A percentile compares a stretch with the other conserved stretches of the same genome.
Conservation (phyloP, 352 stramenopile species). For the Phytopythium chamaehyphon region DNA sequence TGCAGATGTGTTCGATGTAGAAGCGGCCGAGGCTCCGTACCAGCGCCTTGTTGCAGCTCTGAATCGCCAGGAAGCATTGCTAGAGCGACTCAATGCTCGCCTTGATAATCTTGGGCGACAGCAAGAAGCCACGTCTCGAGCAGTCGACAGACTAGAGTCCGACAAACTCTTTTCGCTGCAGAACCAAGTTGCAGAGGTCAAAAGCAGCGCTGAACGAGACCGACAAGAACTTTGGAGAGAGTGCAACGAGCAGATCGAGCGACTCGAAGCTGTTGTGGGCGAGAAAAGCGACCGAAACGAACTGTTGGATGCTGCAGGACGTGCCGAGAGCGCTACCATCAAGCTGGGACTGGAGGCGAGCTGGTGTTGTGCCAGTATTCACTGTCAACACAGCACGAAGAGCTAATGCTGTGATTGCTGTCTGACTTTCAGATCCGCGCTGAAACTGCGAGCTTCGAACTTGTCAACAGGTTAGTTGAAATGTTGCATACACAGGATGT, state of each 20-base stretch:
- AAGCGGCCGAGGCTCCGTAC: slow-evolving; percentile 40
- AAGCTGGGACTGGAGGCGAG: slow-evolving; percentile 10
- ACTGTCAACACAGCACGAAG: not conserved
- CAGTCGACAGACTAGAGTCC: slow-evolving; percentile 10
- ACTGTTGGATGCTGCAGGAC: slow-evolving; percentile 8
- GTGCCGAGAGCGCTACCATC: slow-evolving; percentile 14
- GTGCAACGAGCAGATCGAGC: slow-evolving; percentile 4
- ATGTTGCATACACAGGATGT: no score
- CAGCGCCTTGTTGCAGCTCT: slow-evolving; percentile 60
- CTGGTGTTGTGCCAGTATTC: no score
- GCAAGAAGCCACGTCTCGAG: slow-evolving; percentile 24
- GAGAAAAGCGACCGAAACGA: slow-evolving; percentile 19
- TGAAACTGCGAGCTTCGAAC: slow-evolving; percentile 28
- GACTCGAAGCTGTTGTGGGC: slow-evolving; percentile 14
- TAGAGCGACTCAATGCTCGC: slow-evolving; percentile 26
- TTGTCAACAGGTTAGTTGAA: slow-evolving; percentile 18
- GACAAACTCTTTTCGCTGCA: slow-evolving; percentile 10
- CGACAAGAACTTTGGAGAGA: not conserved
- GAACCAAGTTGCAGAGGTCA: slow-evolving; percentile 8
- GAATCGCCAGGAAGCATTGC: slow-evolving; percentile 44
- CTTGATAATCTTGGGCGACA: slow-evolving; percentile 14
- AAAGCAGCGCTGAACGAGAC: not conserved
- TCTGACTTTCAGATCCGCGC: slow-evolving; percentile 15
- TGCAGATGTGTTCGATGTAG: slow-evolving; percentile 50
- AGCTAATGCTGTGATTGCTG: not conserved